Conservation (phyloP, 257 asterid species). For the Fraxinus quadrangulata region DNA sequence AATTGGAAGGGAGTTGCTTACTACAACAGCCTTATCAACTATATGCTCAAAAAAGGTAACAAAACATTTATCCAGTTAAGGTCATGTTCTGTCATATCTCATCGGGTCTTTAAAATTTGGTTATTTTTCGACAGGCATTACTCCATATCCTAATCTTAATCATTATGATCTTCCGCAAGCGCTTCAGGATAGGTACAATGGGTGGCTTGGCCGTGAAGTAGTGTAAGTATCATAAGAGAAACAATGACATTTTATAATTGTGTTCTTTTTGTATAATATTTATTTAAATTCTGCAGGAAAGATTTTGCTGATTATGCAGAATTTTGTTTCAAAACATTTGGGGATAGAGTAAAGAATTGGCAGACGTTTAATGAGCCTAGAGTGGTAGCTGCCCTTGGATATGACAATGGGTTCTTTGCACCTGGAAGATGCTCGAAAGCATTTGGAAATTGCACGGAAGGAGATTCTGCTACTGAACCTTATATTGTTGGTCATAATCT, state of each 20-base stretch:
- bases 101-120: background rate
- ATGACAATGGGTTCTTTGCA: conserved; percentile 78
- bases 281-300: conserved; percentile 49
- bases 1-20: conserved; percentile 86
- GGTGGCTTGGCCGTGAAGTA: conserved; percentile 78
- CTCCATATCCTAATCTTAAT: conserved; percentile 82
- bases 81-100: background rate
- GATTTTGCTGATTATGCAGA: conserved; percentile 94
- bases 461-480: conserved; percentile 90
- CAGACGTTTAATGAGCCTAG: conserved; percentile 90
- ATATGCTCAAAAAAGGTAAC: conserved; percentile 77
- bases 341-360: conserved; percentile 92
- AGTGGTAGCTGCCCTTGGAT: conserved; percentile 85
- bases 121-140: conserved; percentile 59
- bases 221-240: conserved; percentile 50
- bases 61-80: background rate
- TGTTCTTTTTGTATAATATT: background rate
- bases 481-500: conserved; percentile 81
- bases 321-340: conserved; percentile 82
- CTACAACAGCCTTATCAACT: conserved; percentile 75
- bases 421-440: conserved; percentile 82
- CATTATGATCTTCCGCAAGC: conserved; percentile 98
- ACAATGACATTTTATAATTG: no score
- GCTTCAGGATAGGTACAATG: conserved; percentile 76
- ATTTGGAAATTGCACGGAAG: conserved; percentile 51